These are phyloP conservation scores for Rhizopogon rudus DNA, from an alignment of 768 basidiomycete species.

Conservation along the genomic window DNA sequence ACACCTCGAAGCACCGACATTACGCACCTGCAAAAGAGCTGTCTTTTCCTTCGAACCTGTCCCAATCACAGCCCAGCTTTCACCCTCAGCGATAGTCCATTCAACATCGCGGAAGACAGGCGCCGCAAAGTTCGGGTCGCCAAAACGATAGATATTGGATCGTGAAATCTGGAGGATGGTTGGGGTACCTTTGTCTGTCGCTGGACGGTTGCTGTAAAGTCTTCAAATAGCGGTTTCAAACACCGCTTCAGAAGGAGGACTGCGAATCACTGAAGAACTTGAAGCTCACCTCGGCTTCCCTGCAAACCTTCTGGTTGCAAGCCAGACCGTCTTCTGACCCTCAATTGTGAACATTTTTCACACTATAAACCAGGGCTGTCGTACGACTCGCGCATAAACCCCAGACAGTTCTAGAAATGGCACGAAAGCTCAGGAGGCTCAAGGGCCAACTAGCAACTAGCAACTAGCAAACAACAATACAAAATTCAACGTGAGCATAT, in stretches of 20 bases:
- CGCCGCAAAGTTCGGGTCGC: conserved; percentile 39
- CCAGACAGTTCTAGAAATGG: too few species aligned
- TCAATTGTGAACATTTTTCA: not conserved
- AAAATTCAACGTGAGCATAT: too few species aligned
- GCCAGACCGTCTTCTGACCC: not conserved
- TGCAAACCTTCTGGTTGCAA: not conserved
- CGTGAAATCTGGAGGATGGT: conserved; percentile 38
- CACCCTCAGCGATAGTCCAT: conserved; percentile 57
- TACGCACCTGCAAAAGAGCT: conserved; percentile 57
- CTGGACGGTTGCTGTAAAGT: not conserved
- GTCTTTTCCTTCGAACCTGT: conserved; percentile 60
- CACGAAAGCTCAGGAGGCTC: too few species aligned
- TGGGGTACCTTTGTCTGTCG: not conserved
- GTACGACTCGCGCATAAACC: not conserved
- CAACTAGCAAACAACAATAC: too few species aligned
- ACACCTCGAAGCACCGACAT: not conserved
- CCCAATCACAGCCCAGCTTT: conserved; percentile 76
- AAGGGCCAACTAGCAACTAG: too few species aligned
- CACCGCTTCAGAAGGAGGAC: not conserved
- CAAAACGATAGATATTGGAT: conserved; percentile 55
- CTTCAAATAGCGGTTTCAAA: not conserved
- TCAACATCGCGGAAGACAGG: conserved; percentile 49
- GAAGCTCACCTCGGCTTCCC: not conserved
- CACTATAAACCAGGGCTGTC: not conserved
- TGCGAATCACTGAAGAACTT: not conserved